Percentiles rank a stretch among this genome's conserved stretches.
Conservation (phyloP, 495 filamentous ascomycete species). For the Penicillium pulvis region DNA sequence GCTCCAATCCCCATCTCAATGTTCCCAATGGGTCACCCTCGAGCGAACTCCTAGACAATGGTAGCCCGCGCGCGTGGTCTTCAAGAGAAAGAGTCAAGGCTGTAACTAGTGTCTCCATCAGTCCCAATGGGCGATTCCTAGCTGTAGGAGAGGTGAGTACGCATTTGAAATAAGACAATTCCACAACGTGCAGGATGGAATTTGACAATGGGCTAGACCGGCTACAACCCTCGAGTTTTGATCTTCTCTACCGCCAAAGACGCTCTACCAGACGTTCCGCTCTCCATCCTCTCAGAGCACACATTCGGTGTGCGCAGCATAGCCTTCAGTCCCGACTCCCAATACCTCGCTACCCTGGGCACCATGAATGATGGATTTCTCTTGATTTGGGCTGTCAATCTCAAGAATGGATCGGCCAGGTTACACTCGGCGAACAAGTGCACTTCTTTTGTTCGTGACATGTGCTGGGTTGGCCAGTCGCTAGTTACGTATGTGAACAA, state of each 20-base stretch:
- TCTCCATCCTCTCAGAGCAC: constrained; percentile 87
- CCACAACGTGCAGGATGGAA: constrained; percentile 24
- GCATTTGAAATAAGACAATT: constrained; percentile 14
- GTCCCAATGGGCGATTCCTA: constrained; percentile 83
- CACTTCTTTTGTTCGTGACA: constrained; percentile 76
- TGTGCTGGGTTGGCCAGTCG: constrained; percentile 81
- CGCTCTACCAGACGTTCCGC: constrained; percentile 72
- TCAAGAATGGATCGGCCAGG: constrained; percentile 79
- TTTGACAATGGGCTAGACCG: constrained; percentile 53
- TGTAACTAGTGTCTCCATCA: constrained; percentile 92
- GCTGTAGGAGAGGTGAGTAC: constrained; percentile 81
- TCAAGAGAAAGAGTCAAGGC: constrained; percentile 90
- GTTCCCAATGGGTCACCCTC: constrained; percentile 39
- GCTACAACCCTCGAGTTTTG: constrained; percentile 87
- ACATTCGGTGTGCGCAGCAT: constrained; percentile 85
- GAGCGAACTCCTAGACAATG: constrained; percentile 58
- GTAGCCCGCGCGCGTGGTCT: constrained; percentile 72
- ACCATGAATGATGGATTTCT: constrained; percentile 91
- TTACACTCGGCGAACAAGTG: constrained; percentile 94
- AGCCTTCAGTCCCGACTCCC: constrained; percentile 85
- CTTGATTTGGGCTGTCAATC: constrained; percentile 84
- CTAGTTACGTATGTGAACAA: constrained; percentile 54
- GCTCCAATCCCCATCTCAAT: constrained; percentile 31
- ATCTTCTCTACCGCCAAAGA: constrained; percentile 82
- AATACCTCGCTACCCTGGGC: constrained; percentile 85